phyloP scores from a whole-genome alignment of 192 early-diverging fungal species.

The Entomortierella parvispora region DNA sequence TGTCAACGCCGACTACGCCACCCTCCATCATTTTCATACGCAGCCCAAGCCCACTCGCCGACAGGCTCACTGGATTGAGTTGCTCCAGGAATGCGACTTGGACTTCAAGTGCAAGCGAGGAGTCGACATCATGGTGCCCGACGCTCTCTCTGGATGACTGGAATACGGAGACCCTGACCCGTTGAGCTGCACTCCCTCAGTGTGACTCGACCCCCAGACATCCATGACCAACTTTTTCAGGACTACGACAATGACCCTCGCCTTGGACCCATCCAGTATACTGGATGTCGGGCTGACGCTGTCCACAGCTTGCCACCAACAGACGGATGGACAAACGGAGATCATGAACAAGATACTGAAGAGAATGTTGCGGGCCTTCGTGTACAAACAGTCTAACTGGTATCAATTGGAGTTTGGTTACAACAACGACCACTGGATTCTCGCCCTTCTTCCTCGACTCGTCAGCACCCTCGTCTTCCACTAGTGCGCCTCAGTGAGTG shows the following conservation, averaged over 20 bases:
- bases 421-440: too few relatives aligned
- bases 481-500: too few relatives aligned
- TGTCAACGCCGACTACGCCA: conserved; percentile 1
- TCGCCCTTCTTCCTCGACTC: too few relatives aligned
- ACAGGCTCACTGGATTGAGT: conserved; percentile 14
- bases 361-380: conserved; percentile 4
- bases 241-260: conserved; percentile 4
- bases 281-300: neutral
- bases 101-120: too few relatives aligned
- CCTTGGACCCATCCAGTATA: neutral
- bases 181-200: neutral
- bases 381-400: conserved; percentile 49
- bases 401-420: too few relatives aligned
- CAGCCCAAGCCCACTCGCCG: conserved; percentile 13
- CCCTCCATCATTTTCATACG: conserved; percentile 10
- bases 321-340: too few relatives aligned
- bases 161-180: neutral
- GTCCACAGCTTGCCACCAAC: conserved; percentile 30
- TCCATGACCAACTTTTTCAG: too few relatives aligned
- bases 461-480: too few relatives aligned
- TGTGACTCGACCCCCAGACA: neutral
- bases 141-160: conserved; percentile 32
- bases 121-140: conserved; percentile 28
- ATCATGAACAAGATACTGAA: conserved; percentile 13
- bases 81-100: too few relatives aligned